phyloP scores from a whole-genome alignment of 345 rosid species.

The Acer campestre region DNA sequence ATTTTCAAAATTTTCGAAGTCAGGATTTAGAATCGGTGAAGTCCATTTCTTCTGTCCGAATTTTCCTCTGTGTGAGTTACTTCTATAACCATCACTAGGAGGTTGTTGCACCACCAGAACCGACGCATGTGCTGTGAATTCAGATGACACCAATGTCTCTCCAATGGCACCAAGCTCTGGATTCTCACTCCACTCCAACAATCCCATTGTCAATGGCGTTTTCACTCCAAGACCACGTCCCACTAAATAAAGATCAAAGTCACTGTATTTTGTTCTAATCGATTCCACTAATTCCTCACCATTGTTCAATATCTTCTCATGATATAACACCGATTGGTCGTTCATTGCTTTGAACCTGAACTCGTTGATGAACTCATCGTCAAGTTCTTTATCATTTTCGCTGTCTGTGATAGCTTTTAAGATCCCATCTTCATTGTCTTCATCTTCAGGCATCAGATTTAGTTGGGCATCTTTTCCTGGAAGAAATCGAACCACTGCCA shows the following conservation, averaged over 20 bases:
- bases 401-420: neutral
- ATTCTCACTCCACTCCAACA: slow-evolving; percentile 34
- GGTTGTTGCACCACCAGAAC: slow-evolving; percentile 40
- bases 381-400: neutral
- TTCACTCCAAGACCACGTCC: slow-evolving; percentile 29
- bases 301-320: slow-evolving; percentile 25
- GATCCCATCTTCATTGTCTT: neutral
- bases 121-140: slow-evolving; percentile 28
- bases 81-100: neutral
- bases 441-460: neutral
- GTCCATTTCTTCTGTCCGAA: neutral
- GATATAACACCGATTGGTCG: slow-evolving; percentile 26
- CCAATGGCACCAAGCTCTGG: slow-evolving; percentile 40
- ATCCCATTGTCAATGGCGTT: slow-evolving; percentile 25
- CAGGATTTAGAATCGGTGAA: slow-evolving; percentile 11
- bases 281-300: slow-evolving; percentile 23
- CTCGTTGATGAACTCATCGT: slow-evolving; percentile 32
- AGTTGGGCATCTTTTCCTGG: slow-evolving; percentile 10
- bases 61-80: neutral
- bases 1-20: neutral
- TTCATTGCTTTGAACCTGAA: slow-evolving; percentile 39
- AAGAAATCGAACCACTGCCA: slow-evolving; percentile 23
- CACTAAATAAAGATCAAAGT: slow-evolving; percentile 38
- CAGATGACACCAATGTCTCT: slow-evolving; percentile 29
- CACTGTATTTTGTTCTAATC: slow-evolving; percentile 7